phyloP scores from a whole-genome alignment of 106 monocot genomes.

The Phalaenopsis equestris region DNA sequence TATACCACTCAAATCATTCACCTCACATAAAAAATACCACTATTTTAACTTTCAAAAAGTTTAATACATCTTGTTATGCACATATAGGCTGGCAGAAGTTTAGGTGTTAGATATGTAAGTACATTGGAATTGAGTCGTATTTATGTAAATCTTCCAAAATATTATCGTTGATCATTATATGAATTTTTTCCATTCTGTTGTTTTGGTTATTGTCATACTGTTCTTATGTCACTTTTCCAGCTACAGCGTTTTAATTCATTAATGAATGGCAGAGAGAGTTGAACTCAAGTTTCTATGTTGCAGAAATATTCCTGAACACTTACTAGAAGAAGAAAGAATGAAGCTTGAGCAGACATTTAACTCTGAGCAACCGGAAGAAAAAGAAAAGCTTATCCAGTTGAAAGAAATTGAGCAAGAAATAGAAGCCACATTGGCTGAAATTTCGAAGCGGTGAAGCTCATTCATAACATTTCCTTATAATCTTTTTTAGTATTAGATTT shows the following conservation, averaged over 20 bases:
- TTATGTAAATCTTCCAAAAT: too few species aligned
- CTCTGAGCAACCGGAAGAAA: background rate
- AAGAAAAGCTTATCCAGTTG: constrained; percentile 18
- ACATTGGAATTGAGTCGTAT: too few species aligned
- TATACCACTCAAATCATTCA: too few species aligned
- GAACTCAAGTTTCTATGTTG: constrained; percentile 4
- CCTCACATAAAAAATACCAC: too few species aligned
- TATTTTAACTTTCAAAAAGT: too few species aligned
- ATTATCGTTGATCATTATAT: too few species aligned
- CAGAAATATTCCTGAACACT: constrained; percentile 17
- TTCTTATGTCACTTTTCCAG: background rate
- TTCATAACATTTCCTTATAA: constrained; percentile 4
- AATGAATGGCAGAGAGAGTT: background rate
- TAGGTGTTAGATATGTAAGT: too few species aligned
- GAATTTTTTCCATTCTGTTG: background rate
- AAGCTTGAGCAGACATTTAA: background rate
- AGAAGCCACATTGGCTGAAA: constrained; percentile 21
- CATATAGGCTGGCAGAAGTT: too few species aligned
- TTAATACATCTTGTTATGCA: too few species aligned
- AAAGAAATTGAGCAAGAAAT: constrained; percentile 27
- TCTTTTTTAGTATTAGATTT: background rate
- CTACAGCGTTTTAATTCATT: background rate
- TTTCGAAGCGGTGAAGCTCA: constrained; percentile 18
- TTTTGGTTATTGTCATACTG: background rate
- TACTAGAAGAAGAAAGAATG: background rate